Conservation (phyloP, 1,139 yeast genomes). For the Yarrowia galli region DNA sequence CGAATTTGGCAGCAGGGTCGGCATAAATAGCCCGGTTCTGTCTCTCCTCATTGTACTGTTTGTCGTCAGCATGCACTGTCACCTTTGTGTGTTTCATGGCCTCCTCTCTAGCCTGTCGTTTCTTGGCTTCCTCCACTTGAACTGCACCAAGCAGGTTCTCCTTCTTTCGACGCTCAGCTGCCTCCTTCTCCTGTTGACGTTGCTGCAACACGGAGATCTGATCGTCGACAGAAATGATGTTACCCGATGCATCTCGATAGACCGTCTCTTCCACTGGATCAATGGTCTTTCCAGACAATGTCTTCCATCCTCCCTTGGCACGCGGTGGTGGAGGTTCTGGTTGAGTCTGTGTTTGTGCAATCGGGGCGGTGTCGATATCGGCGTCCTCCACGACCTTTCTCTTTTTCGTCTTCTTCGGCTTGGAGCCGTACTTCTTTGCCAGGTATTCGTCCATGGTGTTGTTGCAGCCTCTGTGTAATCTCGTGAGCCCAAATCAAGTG, state of each 20-base stretch:
- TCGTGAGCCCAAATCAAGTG: constrained; percentile 1
- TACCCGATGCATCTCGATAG: constrained; percentile 67
- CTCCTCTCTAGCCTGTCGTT: constrained; percentile 47
- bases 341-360: neutral
- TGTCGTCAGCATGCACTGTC: constrained; percentile 51
- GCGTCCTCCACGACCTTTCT: constrained; percentile 4
- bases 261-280: constrained; percentile 54
- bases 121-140: constrained; percentile 51
- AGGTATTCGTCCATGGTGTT: constrained; percentile 28
- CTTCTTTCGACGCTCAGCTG: constrained; percentile 45
- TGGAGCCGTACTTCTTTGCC: constrained; percentile 26
- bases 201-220: constrained; percentile 49
- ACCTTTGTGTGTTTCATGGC: constrained; percentile 47
- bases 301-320: constrained; percentile 29
- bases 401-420: constrained; percentile 29
- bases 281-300: constrained; percentile 12
- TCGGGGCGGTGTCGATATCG: neutral
- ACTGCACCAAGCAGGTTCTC: constrained; percentile 58
- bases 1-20: constrained; percentile 71
- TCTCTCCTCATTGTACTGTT: constrained; percentile 53
- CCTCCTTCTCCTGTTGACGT: constrained; percentile 48
- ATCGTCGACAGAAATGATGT: constrained; percentile 56
- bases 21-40: constrained; percentile 57
- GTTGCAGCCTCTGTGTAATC: too few species aligned
- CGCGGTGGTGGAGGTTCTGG: neutral